Conservation (phyloP, 805 yeast species). For the Schizosaccharomyces cryophilus region DNA sequence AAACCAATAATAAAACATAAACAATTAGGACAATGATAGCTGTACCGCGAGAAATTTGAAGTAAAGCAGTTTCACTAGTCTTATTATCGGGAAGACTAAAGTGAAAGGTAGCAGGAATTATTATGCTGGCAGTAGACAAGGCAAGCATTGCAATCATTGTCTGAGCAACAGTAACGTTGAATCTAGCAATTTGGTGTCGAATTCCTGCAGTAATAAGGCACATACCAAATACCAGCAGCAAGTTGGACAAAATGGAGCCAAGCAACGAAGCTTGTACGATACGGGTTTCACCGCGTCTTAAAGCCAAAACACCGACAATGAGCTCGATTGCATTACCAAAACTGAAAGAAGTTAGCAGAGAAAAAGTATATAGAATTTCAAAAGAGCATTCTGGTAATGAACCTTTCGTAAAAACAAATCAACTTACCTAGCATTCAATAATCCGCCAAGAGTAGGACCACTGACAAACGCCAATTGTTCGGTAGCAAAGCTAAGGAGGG, state of each 20-base stretch:
- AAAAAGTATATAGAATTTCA: neutral
- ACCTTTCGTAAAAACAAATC: neutral
- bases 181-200: constrained; percentile 60
- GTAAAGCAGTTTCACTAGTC: constrained; percentile 23
- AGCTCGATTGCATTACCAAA: constrained; percentile 95
- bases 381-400: neutral
- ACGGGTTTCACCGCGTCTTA: constrained; percentile 61
- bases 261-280: constrained; percentile 95
- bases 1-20: constrained; percentile 54
- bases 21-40: constrained; percentile 52
- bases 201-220: constrained; percentile 85
- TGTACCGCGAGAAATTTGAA: constrained; percentile 65
- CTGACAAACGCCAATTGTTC: constrained; percentile 73
- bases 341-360: constrained; percentile 14
- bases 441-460: constrained; percentile 82
- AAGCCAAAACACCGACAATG: constrained; percentile 78
- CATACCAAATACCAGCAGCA: constrained; percentile 78
- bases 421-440: constrained; percentile 47
- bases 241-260: constrained; percentile 74
- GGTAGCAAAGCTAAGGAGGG: constrained; percentile 72
- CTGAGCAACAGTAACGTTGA: constrained; percentile 92
- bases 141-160: constrained; percentile 90
- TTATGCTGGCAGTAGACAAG: constrained; percentile 62
- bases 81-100: constrained; percentile 27
- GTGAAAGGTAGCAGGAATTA: constrained; percentile 91